A percentile compares a stretch with the other conserved stretches of the same genome.
Evolutionary conservation across 1,139 yeast species (phyloP).

Genomic region (Fermentozyma sake): DNA sequence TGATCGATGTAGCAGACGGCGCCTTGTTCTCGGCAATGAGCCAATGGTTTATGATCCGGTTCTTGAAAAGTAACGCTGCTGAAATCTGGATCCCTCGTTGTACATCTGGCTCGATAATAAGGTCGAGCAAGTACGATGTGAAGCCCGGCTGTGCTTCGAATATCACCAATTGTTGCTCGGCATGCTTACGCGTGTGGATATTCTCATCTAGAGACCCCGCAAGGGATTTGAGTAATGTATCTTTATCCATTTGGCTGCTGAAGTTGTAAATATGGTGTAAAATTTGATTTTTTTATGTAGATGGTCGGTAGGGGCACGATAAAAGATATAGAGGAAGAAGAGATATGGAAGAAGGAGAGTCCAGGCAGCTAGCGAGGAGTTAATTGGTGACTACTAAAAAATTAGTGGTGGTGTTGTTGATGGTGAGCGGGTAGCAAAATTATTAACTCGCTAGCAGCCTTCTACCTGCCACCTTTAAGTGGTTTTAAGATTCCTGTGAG

Average conservation of each 20-base stretch:
- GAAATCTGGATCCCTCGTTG: conserved; percentile 51
- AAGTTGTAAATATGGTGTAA: too few relatives aligned
- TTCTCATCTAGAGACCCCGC: conserved; percentile 44
- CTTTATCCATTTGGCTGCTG: conserved; percentile 39
- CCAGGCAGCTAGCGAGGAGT: too few relatives aligned
- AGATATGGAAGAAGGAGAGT: too few relatives aligned
- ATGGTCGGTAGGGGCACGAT: too few relatives aligned
- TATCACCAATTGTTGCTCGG: conserved; percentile 37
- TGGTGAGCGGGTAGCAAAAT: too few relatives aligned
- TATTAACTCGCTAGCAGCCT: too few relatives aligned
- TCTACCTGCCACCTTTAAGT: too few relatives aligned
- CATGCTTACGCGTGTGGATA: conserved; percentile 33
- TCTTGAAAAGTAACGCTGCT: conserved; percentile 66
- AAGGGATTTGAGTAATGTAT: conserved; percentile 35
- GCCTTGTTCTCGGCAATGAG: conserved; percentile 36
- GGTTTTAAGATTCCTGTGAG: too few relatives aligned
- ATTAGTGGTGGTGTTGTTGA: too few relatives aligned
- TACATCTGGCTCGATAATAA: conserved; percentile 44
- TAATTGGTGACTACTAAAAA: too few relatives aligned
- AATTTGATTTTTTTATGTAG: too few relatives aligned
- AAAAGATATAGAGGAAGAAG: too few relatives aligned
- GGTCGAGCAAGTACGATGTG: conserved; percentile 51
- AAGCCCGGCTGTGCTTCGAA: conserved; percentile 52
- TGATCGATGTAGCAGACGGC: conserved; percentile 27
- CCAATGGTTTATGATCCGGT: conserved; percentile 60